These are phyloP conservation scores for Dendrobium catenatum DNA, from an alignment of 106 monocot genomes.

Conservation along the genomic window DNA sequence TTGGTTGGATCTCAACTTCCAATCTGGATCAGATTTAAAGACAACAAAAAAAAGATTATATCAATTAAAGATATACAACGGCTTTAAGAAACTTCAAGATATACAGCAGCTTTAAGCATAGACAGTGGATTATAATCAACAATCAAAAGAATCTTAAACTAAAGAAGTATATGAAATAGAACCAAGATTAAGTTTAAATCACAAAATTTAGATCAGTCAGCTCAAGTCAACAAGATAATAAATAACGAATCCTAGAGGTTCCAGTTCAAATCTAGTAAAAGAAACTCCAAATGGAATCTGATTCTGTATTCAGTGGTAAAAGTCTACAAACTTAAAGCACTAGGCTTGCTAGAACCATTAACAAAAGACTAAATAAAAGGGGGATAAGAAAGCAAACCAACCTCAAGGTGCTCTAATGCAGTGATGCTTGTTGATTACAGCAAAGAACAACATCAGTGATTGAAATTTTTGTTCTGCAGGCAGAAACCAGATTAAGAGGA, in stretches of 20 bases:
- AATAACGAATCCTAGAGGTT: not conserved
- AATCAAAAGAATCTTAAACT: not conserved
- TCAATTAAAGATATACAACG: not conserved
- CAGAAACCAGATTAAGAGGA: not conserved
- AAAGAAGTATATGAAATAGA: not conserved
- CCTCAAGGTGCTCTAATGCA: not conserved
- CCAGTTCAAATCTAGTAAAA: not conserved
- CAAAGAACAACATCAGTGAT: not conserved
- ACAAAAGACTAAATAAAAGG: not conserved
- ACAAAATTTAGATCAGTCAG: not conserved
- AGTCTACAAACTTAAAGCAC: not conserved
- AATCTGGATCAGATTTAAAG: not conserved
- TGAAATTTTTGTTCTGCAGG: not conserved
- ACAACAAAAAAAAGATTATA: not conserved
- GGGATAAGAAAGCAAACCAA: not conserved
- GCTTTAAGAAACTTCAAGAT: not conserved
- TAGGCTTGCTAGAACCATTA: conserved; percentile 1
- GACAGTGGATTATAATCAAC: not conserved
- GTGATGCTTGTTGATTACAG: not conserved
- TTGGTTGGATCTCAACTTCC: not conserved
- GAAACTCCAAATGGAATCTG: not conserved
- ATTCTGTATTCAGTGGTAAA: not conserved
- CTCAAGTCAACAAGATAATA: conserved; percentile 3
- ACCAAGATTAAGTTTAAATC: not conserved
- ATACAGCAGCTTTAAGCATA: not conserved